Evolutionary conservation across 2,329 filamentous ascomycete genomes (phyloP), one percentile per base, ranked within the genome.

Genomic region (Akanthomyces muscarius): DNA sequence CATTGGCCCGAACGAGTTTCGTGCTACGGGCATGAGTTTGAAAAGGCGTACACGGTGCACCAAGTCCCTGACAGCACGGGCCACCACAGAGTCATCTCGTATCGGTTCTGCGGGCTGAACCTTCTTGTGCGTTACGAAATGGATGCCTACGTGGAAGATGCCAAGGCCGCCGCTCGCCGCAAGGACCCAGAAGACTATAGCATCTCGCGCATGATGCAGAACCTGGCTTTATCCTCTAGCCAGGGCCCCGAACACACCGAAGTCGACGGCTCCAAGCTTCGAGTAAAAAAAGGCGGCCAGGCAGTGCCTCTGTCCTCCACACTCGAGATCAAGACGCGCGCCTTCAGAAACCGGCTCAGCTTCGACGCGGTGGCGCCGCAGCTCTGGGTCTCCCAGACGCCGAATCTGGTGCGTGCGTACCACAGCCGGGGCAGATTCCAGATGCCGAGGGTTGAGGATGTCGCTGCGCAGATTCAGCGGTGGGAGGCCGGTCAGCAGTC

Each of bases 361-460:
- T 58, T 80, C 13, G 0, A 66, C 11, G 71, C 79, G 6, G 67
- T 80, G 38, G 71, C 71, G 28, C 64, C 76, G 2, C 78, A 80
- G 68, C 72, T 81, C 28, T 82, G 78, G 78, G 65, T 73, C 18
- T 80, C 77, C 5, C 78, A 81, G 69, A 81, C 79, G 1, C 74
- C 76, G 0, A 78, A 77, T 47, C 76, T 81, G 41, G 77, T 81
- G n/a, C 73, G 75, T 36, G 78, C 77, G 1, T 78, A 79, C 65
- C 77, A 81, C 65, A 51, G 66, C 4, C 62, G 64, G 2, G 78
- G 78, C 41, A 21, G 60, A 1, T 81, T 81, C 64, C 18, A 62
- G 10, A 38, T 48, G 18, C 69, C 73, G 45, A 41, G 66, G 58
- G 75, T 78, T 2, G 71, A 79, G 68, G 69, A 79, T 65, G 70